Evolutionary conservation across 441 rosid genomes (phyloP), one percentile per base, ranked within the genome.

Genomic region (Populus tomentosa): DNA sequence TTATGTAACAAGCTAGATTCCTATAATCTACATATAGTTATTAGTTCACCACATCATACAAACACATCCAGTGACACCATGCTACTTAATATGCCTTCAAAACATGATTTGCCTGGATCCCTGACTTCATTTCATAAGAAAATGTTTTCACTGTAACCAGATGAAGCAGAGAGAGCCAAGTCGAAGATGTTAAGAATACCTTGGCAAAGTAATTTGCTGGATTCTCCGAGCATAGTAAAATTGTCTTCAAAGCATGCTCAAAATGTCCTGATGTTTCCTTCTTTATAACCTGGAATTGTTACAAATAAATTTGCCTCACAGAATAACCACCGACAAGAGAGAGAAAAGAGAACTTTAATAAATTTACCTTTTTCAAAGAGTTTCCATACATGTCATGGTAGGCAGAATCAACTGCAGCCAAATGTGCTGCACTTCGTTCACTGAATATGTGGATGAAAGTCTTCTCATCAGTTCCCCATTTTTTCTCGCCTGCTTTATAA

Each of bases 401-500:
- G 74, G 87, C 79, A 65, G 72, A 16, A 80, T 66, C 46, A 40
- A 87, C 84, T 67, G 86, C 86, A 73, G 86, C 89, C 80, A 91
- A 77, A 67, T 91, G 93, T 9, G 91, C 89, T 63, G 83, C 78
- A 80, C 93, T 91, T 73, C 91, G 85, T 81, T 83, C 87, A 10
- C 88, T 80, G 74, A 89, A 91, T 67, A 85, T 80, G 62, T 36
- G 73, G 73, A 91, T 83, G 79, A 91, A 89, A n/a, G 88, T 85
- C 68, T 82, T 84, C 84, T 91, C 95, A 79, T 91, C 92, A 23
- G 95, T 89, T 78, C 93, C 95, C 10, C 81, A 65, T 80, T 67
- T 87, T 87, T 79, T 89, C 83, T 89, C 95, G 65, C 95, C 93
- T 2, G 93, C 92, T 79, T 85, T 88, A 79, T 78, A 89, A 10